Evolutionary conservation across 2,329 filamentous ascomycete genomes (phyloP).

Genomic region (Coniochaeta hoffmannii): DNA sequence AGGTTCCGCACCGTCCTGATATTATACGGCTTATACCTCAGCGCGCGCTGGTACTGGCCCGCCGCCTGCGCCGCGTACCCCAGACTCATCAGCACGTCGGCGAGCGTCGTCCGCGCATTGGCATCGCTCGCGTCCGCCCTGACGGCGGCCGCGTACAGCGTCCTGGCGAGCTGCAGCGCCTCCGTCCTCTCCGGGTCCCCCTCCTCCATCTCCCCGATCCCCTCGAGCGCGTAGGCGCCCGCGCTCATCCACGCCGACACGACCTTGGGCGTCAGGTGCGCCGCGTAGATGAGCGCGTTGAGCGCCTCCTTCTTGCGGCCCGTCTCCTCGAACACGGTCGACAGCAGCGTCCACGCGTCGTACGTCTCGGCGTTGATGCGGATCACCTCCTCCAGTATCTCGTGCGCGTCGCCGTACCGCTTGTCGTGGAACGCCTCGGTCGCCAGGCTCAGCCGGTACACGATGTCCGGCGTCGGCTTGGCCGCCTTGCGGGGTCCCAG

Average conservation of each 20-base stretch:
- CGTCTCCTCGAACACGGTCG: conserved; percentile 53
- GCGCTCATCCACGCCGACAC: conserved; percentile 51
- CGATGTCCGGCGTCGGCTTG: conserved; percentile 66
- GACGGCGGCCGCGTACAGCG: conserved; percentile 54
- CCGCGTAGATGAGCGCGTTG: conserved; percentile 53
- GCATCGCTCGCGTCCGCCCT: conserved; percentile 48
- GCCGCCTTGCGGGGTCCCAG: conserved; percentile 51
- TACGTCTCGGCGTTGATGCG: conserved; percentile 61
- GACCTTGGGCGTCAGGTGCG: conserved; percentile 55
- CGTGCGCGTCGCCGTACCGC: conserved; percentile 52
- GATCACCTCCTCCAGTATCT: conserved; percentile 55
- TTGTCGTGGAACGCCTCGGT: conserved; percentile 59
- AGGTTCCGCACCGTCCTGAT: conserved; percentile 47
- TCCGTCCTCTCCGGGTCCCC: conserved; percentile 16
- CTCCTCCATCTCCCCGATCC: conserved; percentile 36
- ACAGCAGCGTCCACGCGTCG: conserved; percentile 56
- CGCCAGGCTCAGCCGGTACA: conserved; percentile 56
- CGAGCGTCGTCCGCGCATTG: conserved; percentile 53
- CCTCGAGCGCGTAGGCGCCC: conserved; percentile 48
- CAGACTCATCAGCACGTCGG: conserved; percentile 47
- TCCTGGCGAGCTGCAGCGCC: conserved; percentile 33
- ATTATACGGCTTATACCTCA: conserved; percentile 45
- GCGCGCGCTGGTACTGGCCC: conserved; percentile 46
- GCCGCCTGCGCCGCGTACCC: conserved; percentile 47
- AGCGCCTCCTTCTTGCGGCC: conserved; percentile 50